Evolutionary conservation across 768 basidiomycete genomes (phyloP).

Genomic region (Krasilnikovozyma curviuscula): DNA sequence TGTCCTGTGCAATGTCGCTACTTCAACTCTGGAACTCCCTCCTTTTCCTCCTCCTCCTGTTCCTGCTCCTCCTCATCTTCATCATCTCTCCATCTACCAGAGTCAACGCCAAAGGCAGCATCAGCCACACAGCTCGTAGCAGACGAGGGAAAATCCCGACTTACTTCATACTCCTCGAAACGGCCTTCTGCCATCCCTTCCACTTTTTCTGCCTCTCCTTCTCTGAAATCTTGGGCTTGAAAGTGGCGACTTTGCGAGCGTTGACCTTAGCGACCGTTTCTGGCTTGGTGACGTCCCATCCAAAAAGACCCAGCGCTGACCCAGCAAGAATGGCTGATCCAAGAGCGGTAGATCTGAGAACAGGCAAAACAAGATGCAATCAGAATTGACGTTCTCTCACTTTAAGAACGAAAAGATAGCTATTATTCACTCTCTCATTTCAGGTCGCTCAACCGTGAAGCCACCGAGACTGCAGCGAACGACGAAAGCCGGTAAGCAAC

Average conservation of each 20-base stretch:
- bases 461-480: too few species aligned
- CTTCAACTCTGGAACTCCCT: too few species aligned
- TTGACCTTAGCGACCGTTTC: conserved; percentile 66
- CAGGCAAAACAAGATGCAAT: not conserved
- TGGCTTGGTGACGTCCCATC: conserved; percentile 73
- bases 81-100: not conserved
- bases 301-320: conserved; percentile 64
- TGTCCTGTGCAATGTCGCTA: too few species aligned
- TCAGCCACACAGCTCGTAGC: not conserved
- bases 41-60: not conserved
- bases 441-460: conserved; percentile 73
- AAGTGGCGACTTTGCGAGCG: conserved; percentile 54
- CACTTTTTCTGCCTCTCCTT: conserved; percentile 45
- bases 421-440: conserved; percentile 75
- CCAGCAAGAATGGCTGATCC: conserved; percentile 89
- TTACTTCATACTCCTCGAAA: conserved; percentile 62
- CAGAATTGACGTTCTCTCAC: not conserved
- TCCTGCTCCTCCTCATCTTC: conserved; percentile 1
- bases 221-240: conserved; percentile 40
- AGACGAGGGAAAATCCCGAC: not conserved
- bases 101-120: not conserved
- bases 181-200: conserved; percentile 70
- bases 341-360: conserved; percentile 69
- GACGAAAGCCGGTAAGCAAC: too few species aligned
- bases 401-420: not conserved